Evolutionary conservation across 345 rosid species (phyloP), one percentile per base, ranked within the genome.

Genomic region (Triadica sebifera): DNA sequence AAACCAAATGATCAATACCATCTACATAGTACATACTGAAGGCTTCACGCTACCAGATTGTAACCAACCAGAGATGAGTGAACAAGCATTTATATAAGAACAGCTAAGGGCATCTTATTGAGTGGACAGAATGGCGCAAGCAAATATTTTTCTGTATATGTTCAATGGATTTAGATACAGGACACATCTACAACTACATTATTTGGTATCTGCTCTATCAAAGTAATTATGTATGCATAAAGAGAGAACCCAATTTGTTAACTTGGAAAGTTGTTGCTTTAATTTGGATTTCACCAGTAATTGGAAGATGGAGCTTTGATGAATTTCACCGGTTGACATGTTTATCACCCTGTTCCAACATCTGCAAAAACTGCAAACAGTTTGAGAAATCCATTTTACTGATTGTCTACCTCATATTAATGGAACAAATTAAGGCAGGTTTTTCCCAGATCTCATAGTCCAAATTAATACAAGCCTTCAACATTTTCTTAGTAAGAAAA

Each of bases 1-100:
- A 83, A 81, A 78, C 90, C 84, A 92, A 89, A 82, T 92, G 91
- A 89, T 65, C 58, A 25, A 41, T 3, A 20, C 24, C 8, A 53
- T 43, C 47, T 43, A 43, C 47, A 43, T 43, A 37, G 53, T 38
- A 51, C 19, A 24, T 63, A 38, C 22, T 11, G 25, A 47, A 60
- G 69, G 39, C 4, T 55, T 25, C 65, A 15, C 10, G 2, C 37
- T 43, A 41, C 11, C 19, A 10, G 4, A 0, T 16, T 15, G 47
- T 43, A 7, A 43, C 9, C 8, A 43, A 43, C 47, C 47, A 6
- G 8, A 10, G 1, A 43, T 43, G 47, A 0, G 47, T 43, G 10
- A 6, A 43, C 47, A 43, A 43, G 10, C 47, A 43, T 11, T 20
- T 29, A 8, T 20, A 5, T 58, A 43, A n/a, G 50, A 9, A 41